Evolutionary conservation across 495 filamentous ascomycete species (phyloP).

Genomic region (Annulohypoxylon maeteangense): DNA sequence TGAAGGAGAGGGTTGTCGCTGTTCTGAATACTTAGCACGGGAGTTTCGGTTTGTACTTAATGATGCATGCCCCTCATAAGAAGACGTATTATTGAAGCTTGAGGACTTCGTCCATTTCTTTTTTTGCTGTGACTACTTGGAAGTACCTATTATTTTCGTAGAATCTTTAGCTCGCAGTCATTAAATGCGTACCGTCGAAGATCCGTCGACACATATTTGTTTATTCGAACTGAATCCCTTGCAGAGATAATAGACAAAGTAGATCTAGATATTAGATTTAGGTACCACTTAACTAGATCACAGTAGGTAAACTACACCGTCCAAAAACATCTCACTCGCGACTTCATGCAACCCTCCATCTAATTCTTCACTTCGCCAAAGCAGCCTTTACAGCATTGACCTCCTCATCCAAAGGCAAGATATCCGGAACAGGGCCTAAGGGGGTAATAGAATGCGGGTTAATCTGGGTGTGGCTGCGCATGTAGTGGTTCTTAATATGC

Average conservation of each 20-base stretch:
- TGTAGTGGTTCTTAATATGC: constrained; percentile 68
- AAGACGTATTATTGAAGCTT: background rate
- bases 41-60: background rate
- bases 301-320: background rate
- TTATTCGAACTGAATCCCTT: no score
- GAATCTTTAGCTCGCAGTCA: no score
- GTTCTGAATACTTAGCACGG: background rate
- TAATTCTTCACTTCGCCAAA: background rate
- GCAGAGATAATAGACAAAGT: no score
- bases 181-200: no score
- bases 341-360: background rate
- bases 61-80: background rate
- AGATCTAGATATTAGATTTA: no score
- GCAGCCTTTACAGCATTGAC: constrained; percentile 49
- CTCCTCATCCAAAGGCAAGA: constrained; percentile 60
- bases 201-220: no score
- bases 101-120: background rate
- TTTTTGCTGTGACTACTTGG: background rate
- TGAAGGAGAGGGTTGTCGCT: background rate
- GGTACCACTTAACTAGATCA: no score
- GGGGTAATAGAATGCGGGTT: constrained; percentile 68
- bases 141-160: no score
- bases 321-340: background rate
- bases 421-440: constrained; percentile 71
- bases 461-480: constrained; percentile 62